Conservation (phyloP, 495 filamentous ascomycete species). For the Mytilinidion resinicola region DNA sequence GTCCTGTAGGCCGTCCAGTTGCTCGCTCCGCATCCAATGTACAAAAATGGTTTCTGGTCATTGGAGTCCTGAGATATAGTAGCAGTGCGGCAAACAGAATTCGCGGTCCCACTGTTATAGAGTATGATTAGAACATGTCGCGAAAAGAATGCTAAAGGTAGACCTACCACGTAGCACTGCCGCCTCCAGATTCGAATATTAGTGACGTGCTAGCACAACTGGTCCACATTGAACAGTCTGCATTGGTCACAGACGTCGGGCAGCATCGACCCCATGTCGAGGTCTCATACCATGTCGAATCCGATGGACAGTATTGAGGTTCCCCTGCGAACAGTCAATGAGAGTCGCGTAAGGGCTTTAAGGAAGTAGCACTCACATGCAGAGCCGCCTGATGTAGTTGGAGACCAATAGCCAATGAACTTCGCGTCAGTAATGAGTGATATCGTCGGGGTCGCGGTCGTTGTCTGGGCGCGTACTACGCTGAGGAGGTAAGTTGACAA, state of each 20-base stretch:
- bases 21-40: conserved; percentile 8
- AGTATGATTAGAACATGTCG: background rate
- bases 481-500: background rate
- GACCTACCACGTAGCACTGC: conserved; percentile 5
- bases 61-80: background rate
- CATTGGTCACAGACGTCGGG: background rate
- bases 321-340: background rate
- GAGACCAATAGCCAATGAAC: conserved; percentile 4
- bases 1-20: conserved; percentile 12
- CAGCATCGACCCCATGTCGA: conserved; percentile 12
- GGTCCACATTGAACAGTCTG: conserved; percentile 5
- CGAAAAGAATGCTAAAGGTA: too few species aligned
- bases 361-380: background rate
- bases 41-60: background rate
- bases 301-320: background rate
- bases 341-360: background rate
- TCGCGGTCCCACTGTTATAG: background rate
- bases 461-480: background rate
- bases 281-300: conserved; percentile 6
- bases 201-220: background rate
- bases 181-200: conserved; percentile 1
- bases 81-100: conserved; percentile 7
- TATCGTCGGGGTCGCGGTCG: background rate
- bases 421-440: conserved; percentile 1
- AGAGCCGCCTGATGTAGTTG: background rate